A percentile compares a stretch with the other conserved stretches of the same genome.
Conservation (phyloP, 768 basidiomycete genomes). For the Trametopsis cervina region DNA sequence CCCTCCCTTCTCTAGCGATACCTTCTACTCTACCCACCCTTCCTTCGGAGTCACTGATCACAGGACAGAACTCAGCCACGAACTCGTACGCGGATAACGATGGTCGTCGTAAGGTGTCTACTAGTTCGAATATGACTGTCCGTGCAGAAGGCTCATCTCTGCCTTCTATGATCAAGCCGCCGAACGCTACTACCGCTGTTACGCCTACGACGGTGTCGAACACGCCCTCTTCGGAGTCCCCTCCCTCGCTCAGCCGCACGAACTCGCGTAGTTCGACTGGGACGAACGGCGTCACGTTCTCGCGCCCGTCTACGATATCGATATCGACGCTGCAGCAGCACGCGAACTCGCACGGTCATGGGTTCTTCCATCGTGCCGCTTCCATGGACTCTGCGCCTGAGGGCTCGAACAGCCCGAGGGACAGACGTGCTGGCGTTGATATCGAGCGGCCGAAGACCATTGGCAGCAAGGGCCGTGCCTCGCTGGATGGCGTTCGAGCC, state of each 20-base stretch:
- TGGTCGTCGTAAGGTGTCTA: constrained; percentile 37
- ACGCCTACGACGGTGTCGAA: constrained; percentile 59
- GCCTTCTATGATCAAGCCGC: constrained; percentile 41
- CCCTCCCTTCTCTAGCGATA: constrained; percentile 43
- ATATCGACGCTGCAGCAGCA: constrained; percentile 52
- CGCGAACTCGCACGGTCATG: constrained; percentile 20
- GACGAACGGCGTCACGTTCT: constrained; percentile 52
- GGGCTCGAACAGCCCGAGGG: constrained; percentile 15
- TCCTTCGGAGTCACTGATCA: constrained; percentile 46
- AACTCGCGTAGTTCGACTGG: constrained; percentile 37
- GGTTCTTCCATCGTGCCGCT: constrained; percentile 27
- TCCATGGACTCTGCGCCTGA: neutral
- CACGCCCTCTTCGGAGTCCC: constrained; percentile 24
- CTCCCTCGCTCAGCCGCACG: constrained; percentile 28
- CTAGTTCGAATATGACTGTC: constrained; percentile 37
- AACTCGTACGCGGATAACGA: constrained; percentile 20
- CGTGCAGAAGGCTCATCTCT: constrained; percentile 29
- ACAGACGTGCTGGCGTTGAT: constrained; percentile 39
- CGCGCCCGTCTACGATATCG: constrained; percentile 48
- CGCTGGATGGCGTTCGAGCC: constrained; percentile 32
- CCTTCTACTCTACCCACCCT: constrained; percentile 54
- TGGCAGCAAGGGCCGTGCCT: constrained; percentile 36
- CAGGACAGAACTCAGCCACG: constrained; percentile 15
- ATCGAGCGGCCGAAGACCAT: constrained; percentile 39
- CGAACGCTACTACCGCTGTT: constrained; percentile 59